Percentiles rank a stretch among this genome's conserved stretches.
phyloP scores from a whole-genome alignment of 2,329 filamentous ascomycete species.

The Phialophora verrucosa region DNA sequence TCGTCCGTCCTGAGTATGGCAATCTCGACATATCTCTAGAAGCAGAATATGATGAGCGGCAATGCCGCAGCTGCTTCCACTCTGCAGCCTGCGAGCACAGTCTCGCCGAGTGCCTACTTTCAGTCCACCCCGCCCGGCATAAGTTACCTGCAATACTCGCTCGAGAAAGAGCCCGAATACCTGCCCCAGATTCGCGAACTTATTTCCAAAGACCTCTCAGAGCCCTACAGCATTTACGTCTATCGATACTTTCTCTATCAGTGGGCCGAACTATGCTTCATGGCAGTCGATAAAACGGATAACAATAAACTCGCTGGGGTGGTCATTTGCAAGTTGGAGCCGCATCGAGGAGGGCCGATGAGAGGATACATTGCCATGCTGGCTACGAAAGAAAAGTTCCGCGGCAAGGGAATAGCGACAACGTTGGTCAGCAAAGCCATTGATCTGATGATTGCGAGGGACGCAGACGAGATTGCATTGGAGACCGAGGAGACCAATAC shows the following conservation, averaged over 20 bases:
- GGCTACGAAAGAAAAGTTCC: constrained; percentile 79
- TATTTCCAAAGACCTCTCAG: constrained; percentile 94
- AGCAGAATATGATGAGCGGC: constrained; percentile 29
- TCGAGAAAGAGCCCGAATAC: constrained; percentile 66
- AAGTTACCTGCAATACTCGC: constrained; percentile 66
- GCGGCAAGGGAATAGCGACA: constrained; percentile 86
- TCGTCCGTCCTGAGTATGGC: constrained; percentile 19
- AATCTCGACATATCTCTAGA: constrained; percentile 11
- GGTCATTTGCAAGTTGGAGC: constrained; percentile 92
- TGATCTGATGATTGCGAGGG: constrained; percentile 81
- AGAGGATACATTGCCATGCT: constrained; percentile 99
- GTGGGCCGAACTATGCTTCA: constrained; percentile 97
- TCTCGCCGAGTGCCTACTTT: constrained; percentile 26
- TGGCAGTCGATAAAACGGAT: constrained; percentile 68
- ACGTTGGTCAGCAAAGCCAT: constrained; percentile 87
- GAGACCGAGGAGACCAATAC: constrained; percentile 95
- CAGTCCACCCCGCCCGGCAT: constrained; percentile 42
- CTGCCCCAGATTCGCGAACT: constrained; percentile 86
- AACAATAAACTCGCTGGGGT: constrained; percentile 78
- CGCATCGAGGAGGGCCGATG: constrained; percentile 81
- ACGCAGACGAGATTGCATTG: constrained; percentile 92
- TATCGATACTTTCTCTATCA: constrained; percentile 98
- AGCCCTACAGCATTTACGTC: constrained; percentile 99
- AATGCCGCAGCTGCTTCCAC: constrained; percentile 27
- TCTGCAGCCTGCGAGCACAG: constrained; percentile 8